These are phyloP conservation scores for Babesia ovis DNA, from an alignment of 169 alveolate species.

Conservation along the genomic window DNA sequence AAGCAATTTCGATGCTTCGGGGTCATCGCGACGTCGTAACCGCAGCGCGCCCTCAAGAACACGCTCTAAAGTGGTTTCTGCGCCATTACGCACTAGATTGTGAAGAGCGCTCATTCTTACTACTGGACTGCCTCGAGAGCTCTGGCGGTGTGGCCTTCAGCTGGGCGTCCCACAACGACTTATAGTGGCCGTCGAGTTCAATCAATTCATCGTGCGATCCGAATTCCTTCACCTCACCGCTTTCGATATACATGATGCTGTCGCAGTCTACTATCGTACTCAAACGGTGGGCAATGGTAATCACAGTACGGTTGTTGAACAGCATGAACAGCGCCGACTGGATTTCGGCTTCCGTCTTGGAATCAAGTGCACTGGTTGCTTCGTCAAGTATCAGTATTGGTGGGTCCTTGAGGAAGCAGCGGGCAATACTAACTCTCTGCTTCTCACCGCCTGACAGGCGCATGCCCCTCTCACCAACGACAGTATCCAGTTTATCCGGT, in stretches of 20 bases:
- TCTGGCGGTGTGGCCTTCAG: neutral
- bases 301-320: conserved; percentile 80
- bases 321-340: conserved; percentile 74
- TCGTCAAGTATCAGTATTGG: conserved; percentile 95
- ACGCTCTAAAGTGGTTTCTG: conserved; percentile 11
- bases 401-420: conserved; percentile 93
- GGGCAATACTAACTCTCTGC: conserved; percentile 94
- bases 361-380: conserved; percentile 96
- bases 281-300: conserved; percentile 91
- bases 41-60: conserved; percentile 35
- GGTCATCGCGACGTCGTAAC: conserved; percentile 5
- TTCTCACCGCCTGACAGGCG: conserved; percentile 98
- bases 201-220: conserved; percentile 87
- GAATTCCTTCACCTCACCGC: conserved; percentile 84
- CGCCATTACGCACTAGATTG: conserved; percentile 23
- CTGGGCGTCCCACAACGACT: conserved; percentile 82
- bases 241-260: conserved; percentile 76
- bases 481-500: conserved; percentile 86
- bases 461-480: conserved; percentile 96
- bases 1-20: conserved; percentile 2
- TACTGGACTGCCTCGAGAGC: neutral
- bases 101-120: conserved; percentile 47
- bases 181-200: conserved; percentile 68
- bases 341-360: conserved; percentile 82
- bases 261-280: conserved; percentile 84